Evolutionary conservation across 2,329 filamentous ascomycete genomes (phyloP), one percentile per base, ranked within the genome.

Genomic region (Penicillium griseofulvum): DNA sequence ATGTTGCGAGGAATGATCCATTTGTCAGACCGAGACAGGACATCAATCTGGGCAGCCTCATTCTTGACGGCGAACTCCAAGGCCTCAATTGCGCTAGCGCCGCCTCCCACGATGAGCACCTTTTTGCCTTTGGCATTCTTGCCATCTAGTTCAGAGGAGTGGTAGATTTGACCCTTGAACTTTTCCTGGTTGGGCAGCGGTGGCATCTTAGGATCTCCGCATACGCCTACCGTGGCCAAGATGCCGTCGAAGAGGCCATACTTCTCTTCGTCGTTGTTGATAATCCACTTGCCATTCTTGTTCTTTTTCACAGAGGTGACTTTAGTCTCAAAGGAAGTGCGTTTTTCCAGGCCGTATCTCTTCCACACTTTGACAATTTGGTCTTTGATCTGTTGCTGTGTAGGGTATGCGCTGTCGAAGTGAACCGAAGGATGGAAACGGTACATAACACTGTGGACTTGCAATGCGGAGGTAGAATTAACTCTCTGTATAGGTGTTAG

Each of bases 401-500:
- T 81, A 0, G 91, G 91, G 66, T 95, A 95, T n/a, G 89, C 89
- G 29, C 80, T 77, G 33, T 83, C 78, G 85, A 89, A 95, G 57
- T 83, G 80, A 1, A 95, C 84, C 0, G 87, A 88, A 0, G 91
- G 91, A 62, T 93, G 89, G 70, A 95, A 96, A 22, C 90, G 84
- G 71, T 93, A 95, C 90, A 94, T 94, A 55, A 92, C 72, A 19
- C 86, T 90, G 70, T 95, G 89, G 22, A 95, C 92, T 67, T 94
- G 90, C 0, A 95, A 81, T 16, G 88, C 85, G 0, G 89, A 92
- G 0, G 89, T 92, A 49, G 88, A 89, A 75, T 94, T 93, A 38
- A 94, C 89, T 71, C 83, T 82, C 85, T 90, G 55, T 24, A 26
- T 3, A 39, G 17, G 6, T 43, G 44, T 60, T 54, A 59, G 46